A percentile compares a stretch with the other conserved stretches of the same genome.
Conservation (phyloP, 2,329 filamentous ascomycete genomes). For the Plectosphaerella sp. region DNA sequence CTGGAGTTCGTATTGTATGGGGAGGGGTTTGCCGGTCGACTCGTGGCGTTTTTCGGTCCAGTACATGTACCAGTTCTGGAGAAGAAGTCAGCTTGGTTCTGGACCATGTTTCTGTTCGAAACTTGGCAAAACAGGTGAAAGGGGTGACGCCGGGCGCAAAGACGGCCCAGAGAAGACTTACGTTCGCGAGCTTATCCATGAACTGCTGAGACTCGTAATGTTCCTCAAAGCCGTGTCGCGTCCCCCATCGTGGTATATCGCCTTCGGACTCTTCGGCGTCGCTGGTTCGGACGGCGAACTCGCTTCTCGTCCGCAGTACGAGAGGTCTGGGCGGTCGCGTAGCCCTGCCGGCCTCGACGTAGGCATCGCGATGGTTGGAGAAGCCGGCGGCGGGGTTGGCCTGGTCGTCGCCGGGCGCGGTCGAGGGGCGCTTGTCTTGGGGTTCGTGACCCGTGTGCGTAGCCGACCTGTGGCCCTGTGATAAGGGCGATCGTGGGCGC, state of each 20-base stretch:
- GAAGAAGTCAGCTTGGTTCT: conserved; percentile 6
- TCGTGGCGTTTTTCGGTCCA: conserved; percentile 98
- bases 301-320: conserved; percentile 54
- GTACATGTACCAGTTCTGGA: conserved; percentile 98
- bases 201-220: conserved; percentile 90
- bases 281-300: conserved; percentile 40
- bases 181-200: conserved; percentile 75
- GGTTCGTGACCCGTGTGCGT: conserved; percentile 7
- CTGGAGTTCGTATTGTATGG: conserved; percentile 62
- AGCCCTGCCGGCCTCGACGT: conserved; percentile 6
- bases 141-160: no score
- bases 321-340: conserved; percentile 41
- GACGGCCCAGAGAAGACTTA: conserved; percentile 39
- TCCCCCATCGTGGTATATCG: conserved; percentile 49
- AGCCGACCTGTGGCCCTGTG: conserved; percentile 8
- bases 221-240: conserved; percentile 85
- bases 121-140: no score
- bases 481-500: not conserved
- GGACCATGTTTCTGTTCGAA: not conserved
- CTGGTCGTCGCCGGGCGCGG: conserved; percentile 39
- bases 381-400: conserved; percentile 3
- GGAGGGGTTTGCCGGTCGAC: conserved; percentile 82
- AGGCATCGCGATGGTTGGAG: conserved; percentile 2
- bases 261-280: conserved; percentile 39
- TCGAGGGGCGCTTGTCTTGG: conserved; percentile 36